These are phyloP conservation scores for Astrocystis sublimbata DNA, from an alignment of 495 filamentous ascomycete genomes.

Conservation along the genomic window DNA sequence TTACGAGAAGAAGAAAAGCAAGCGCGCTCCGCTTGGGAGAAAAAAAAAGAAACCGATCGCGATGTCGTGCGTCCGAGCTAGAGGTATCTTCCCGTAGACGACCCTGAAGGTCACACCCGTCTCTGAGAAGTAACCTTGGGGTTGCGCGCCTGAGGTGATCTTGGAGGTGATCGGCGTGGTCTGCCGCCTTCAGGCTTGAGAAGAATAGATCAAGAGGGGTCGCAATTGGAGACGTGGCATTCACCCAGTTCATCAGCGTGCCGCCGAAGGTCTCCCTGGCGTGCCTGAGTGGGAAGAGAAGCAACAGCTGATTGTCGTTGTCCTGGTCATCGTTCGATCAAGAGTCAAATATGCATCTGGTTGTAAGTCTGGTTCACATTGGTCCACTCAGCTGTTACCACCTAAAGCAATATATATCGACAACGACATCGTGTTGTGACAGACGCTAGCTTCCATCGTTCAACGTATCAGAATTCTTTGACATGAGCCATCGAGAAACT, in stretches of 20 bases:
- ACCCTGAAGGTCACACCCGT: conserved; percentile 26
- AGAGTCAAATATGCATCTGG: not conserved
- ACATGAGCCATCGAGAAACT: not conserved
- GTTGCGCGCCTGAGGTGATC: not conserved
- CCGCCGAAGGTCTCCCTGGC: not conserved
- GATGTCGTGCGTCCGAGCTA: not conserved
- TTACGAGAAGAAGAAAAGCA: not conserved
- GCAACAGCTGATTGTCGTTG: not conserved
- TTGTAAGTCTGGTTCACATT: not conserved
- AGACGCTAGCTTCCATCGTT: not conserved
- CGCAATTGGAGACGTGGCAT: conserved; percentile 9
- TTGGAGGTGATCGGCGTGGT: not conserved
- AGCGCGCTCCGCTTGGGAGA: not conserved
- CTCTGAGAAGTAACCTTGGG: not conserved
- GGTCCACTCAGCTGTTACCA: not conserved
- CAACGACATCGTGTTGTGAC: not conserved
- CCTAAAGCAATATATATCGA: not conserved
- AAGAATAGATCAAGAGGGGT: conserved; percentile 1
- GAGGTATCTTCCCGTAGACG: conserved; percentile 15
- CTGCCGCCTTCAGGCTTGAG: not conserved
- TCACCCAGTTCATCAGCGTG: conserved; percentile 6
- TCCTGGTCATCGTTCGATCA: not conserved
- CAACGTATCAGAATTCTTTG: not conserved
- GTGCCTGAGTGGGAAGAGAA: not conserved
- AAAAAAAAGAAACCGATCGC: not conserved